Evolutionary conservation across 805 yeast species (phyloP).

Genomic region (Candida quercuum): DNA sequence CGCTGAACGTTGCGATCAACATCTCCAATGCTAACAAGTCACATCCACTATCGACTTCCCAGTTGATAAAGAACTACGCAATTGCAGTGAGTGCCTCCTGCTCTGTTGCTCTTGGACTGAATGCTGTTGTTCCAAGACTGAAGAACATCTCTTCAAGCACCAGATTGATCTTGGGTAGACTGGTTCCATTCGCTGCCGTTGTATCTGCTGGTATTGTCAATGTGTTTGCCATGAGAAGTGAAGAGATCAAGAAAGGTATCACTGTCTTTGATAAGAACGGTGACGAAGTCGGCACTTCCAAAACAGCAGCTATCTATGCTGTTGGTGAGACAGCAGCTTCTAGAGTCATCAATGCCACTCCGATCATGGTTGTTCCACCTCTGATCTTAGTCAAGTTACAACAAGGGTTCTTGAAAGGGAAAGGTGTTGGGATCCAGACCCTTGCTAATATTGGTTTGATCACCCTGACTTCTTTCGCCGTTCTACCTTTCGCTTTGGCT

Average conservation of each 20-base stretch:
- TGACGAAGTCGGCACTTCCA: constrained; percentile 66
- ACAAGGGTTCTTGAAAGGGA: constrained; percentile 60
- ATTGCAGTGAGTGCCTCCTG: constrained; percentile 94
- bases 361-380: constrained; percentile 96
- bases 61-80: constrained; percentile 72
- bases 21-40: constrained; percentile 95
- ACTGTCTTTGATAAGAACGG: constrained; percentile 63
- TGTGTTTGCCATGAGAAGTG: constrained; percentile 94
- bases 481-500: constrained; percentile 90
- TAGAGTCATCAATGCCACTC: constrained; percentile 93
- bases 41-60: constrained; percentile 78
- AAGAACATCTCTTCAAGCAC: constrained; percentile 66
- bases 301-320: constrained; percentile 84
- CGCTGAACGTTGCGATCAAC: constrained; percentile 93
- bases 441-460: constrained; percentile 81
- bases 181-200: constrained; percentile 98
- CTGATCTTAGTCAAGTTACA: constrained; percentile 75
- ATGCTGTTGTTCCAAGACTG: constrained; percentile 83
- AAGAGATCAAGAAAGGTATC: constrained; percentile 85
- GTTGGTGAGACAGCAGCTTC: constrained; percentile 97
- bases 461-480: constrained; percentile 78
- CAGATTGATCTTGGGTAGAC: constrained; percentile 66
- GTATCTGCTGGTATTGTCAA: constrained; percentile 95
- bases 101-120: constrained; percentile 90
- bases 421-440: constrained; percentile 59